phyloP scores from a whole-genome alignment of 768 basidiomycete genomes.

The Tubosaeta brunneosetosa region DNA sequence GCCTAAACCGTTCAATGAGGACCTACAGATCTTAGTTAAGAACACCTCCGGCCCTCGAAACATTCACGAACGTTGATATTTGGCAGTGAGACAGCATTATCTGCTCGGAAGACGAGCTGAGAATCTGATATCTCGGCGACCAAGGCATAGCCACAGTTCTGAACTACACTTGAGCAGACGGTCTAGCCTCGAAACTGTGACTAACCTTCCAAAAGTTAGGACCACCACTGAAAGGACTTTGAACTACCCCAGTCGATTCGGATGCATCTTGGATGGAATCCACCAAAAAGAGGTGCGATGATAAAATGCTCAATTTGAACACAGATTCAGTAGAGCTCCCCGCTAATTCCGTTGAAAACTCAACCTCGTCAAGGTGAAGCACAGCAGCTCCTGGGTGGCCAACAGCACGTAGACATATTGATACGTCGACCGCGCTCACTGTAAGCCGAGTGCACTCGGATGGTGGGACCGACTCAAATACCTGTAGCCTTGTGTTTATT shows the following conservation, averaged over 20 bases:
- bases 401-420: slow-evolving; percentile 55
- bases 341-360: slow-evolving; percentile 69
- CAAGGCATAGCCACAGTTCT: slow-evolving; percentile 68
- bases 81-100: slow-evolving; percentile 27
- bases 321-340: slow-evolving; percentile 57
- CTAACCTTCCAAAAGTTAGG: slow-evolving; percentile 65
- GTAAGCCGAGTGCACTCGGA: slow-evolving; percentile 75
- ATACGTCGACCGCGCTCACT: slow-evolving; percentile 63
- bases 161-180: slow-evolving; percentile 4
- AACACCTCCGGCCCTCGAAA: neutral
- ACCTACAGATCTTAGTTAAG: slow-evolving; percentile 38
- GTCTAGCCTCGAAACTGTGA: slow-evolving; percentile 3
- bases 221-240: slow-evolving; percentile 30
- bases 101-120: slow-evolving; percentile 37
- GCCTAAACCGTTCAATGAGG: slow-evolving; percentile 44
- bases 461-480: slow-evolving; percentile 91
- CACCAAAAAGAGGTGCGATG: slow-evolving; percentile 48
- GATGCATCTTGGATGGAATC: slow-evolving; percentile 45
- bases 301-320: slow-evolving; percentile 45
- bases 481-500: slow-evolving; percentile 36
- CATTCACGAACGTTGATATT: slow-evolving; percentile 36
- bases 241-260: slow-evolving; percentile 15
- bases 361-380: slow-evolving; percentile 56
- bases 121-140: slow-evolving; percentile 55
- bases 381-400: slow-evolving; percentile 63